phyloP scores from a whole-genome alignment of 2,329 filamentous ascomycete genomes.

The Trichoderma aggressivum region DNA sequence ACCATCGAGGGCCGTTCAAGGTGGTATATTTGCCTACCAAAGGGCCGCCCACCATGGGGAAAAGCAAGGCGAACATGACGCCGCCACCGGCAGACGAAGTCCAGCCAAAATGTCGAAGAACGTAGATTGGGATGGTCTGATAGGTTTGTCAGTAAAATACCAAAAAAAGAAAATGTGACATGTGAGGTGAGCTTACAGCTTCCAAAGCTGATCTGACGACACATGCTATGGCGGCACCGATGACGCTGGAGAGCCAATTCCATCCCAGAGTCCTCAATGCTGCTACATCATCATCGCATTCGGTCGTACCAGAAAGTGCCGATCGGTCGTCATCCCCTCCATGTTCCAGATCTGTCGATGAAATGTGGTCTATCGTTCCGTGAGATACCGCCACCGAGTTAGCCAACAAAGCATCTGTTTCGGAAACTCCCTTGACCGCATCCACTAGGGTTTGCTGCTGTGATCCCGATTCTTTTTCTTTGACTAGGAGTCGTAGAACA shows the following conservation, averaged over 20 bases:
- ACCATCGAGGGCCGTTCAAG: slow-evolving; percentile 14
- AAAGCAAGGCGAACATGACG: slow-evolving; percentile 14
- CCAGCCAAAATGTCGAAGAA: slow-evolving; percentile 18
- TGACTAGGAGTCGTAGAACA: slow-evolving; percentile 7
- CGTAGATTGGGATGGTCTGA: slow-evolving; percentile 12
- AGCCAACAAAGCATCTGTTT: not conserved
- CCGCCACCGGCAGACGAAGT: slow-evolving; percentile 1
- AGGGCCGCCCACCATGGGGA: slow-evolving; percentile 11
- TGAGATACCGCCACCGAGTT: not conserved
- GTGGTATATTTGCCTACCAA: slow-evolving; percentile 5
- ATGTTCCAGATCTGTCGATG: not conserved
- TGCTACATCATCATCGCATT: not conserved
- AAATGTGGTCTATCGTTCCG: not conserved
- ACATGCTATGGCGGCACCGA: slow-evolving; percentile 2
- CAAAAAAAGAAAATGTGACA: not conserved
- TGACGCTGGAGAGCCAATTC: slow-evolving; percentile 17
- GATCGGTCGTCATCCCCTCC: not conserved
- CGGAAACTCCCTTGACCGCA: not conserved
- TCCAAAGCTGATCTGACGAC: slow-evolving; percentile 12
- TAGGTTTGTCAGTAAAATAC: not conserved
- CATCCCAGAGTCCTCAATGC: slow-evolving; percentile 3
- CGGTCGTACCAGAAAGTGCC: not conserved
- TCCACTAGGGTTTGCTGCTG: not conserved
- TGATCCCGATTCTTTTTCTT: not conserved
- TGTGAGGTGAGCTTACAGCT: not conserved